Base-by-base conservation (phyloP, 805 yeast species). In the Myxozyma neglecta region DNA sequence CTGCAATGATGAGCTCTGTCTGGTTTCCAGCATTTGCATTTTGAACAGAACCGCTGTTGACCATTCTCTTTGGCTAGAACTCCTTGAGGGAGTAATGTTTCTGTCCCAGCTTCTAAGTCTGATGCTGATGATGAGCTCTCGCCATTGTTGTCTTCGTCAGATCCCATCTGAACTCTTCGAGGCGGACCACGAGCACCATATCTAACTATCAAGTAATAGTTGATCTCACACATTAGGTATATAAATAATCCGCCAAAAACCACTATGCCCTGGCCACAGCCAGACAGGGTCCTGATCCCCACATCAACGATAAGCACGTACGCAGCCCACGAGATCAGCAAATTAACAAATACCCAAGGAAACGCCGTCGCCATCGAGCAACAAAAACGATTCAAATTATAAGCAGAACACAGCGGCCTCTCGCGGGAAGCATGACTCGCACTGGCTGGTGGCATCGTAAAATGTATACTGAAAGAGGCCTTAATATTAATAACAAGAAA, bases 1-100 rank as follows among this genome's bases (percentile, higher is more conserved):
- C 76, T 67, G 68, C 81, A 78, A 62, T 78, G 81, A 60, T 78
- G 81, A 7, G 80, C 66, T 14, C 81, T 67, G 64, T 78, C 81
- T 1, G 81, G 81, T 59, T 78, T 78, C 77, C 77, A 77, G 65
- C 76, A 73, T 37, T 53, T 52, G 69, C 81, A 78, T 59, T 78
- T 79, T 40, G 61, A 56, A 68, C 81, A 78, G 64, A 65, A 77
- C 50, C 81, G 69, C 67, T 68, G 68, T 43, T 72, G 69, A n/a
- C 81, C 81, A 58, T 78, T 75, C 32, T 72, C 75, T 64, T 78
- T 78, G 35, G 80, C 76, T 29, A 74, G 72, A 46, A 77, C 74
- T 18, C 68, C 65, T n/a, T 56, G 69, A 7, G 77, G 76, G 10
- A 73, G 70, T 37, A 68, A 56, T 1, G 66, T 39, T 42, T 66